Conservation (phyloP, 192 early-diverging fungal species). For the Coemansia sp. region DNA sequence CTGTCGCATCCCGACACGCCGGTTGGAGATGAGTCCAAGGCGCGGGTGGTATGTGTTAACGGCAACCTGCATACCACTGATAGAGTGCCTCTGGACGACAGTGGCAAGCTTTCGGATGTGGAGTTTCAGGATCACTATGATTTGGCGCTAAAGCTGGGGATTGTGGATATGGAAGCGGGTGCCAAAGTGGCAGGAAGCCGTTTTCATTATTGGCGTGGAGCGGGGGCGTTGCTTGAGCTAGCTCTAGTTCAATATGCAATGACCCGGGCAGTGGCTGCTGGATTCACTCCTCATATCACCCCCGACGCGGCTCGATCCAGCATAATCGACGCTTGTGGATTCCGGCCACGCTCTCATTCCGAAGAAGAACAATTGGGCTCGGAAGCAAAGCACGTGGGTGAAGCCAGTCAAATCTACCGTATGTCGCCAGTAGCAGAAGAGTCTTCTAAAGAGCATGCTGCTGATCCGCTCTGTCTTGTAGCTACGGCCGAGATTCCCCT, state of each 20-base stretch:
- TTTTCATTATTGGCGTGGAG: conserved; percentile 85
- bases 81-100: conserved; percentile 20
- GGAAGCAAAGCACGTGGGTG: conserved; percentile 12
- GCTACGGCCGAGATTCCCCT: conserved; percentile 93
- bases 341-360: conserved; percentile 66
- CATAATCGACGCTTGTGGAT: conserved; percentile 84
- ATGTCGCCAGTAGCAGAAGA: conserved; percentile 52
- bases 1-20: conserved; percentile 69
- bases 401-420: conserved; percentile 86
- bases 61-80: conserved; percentile 27
- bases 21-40: conserved; percentile 70
- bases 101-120: conserved; percentile 10
- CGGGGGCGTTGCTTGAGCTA: conserved; percentile 83
- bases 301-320: conserved; percentile 81
- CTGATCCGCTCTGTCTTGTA: conserved; percentile 66
- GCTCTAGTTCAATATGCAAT: conserved; percentile 86
- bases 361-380: neutral
- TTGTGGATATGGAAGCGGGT: conserved; percentile 80
- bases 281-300: conserved; percentile 75
- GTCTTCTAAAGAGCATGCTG: conserved; percentile 5
- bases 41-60: conserved; percentile 54
- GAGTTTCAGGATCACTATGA: conserved; percentile 67
- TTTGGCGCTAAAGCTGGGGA: conserved; percentile 61
- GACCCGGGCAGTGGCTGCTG: conserved; percentile 63
- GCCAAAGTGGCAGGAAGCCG: conserved; percentile 75